phyloP scores from a whole-genome alignment of 257 asterid genomes.

The Solanum pimpinellifolium region DNA sequence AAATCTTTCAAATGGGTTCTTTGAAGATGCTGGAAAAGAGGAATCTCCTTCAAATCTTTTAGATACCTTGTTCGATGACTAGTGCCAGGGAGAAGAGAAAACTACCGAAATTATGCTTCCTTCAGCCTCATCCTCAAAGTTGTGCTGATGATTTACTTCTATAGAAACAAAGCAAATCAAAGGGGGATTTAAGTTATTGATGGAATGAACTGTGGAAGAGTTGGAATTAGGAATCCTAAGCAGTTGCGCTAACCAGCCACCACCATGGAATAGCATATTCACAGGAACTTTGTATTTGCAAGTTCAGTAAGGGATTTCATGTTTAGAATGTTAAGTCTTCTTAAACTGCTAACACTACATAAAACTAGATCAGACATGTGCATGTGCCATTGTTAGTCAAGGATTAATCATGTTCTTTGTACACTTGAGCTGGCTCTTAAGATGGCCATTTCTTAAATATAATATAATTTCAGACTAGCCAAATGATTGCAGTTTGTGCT shows the following conservation, averaged over 20 bases:
- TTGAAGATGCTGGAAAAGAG: constrained; percentile 33
- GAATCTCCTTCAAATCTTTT: constrained; percentile 60
- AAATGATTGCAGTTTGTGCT: background rate
- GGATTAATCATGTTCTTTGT: background rate
- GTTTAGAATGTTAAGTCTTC: background rate
- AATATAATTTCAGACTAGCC: background rate
- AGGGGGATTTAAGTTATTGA: background rate
- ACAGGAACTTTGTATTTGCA: background rate
- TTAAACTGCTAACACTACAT: background rate
- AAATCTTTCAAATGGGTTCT: constrained; percentile 41
- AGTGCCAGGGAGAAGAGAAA: background rate
- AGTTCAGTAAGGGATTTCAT: background rate
- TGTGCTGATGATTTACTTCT: background rate
- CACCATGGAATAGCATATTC: background rate
- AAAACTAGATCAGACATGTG: background rate
- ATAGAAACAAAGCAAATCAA: background rate
- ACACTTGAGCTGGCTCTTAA: background rate
- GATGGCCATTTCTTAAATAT: background rate
- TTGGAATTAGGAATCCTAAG: background rate
- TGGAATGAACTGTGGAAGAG: background rate
- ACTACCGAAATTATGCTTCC: background rate
- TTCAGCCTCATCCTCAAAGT: background rate
- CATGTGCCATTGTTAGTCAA: background rate
- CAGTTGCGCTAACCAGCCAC: background rate
- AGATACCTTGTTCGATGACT: constrained; percentile 54